Evolutionary conservation across 1,139 yeast species (phyloP), one percentile per base, ranked within the genome.

Genomic region (Arxiozyma bovina): DNA sequence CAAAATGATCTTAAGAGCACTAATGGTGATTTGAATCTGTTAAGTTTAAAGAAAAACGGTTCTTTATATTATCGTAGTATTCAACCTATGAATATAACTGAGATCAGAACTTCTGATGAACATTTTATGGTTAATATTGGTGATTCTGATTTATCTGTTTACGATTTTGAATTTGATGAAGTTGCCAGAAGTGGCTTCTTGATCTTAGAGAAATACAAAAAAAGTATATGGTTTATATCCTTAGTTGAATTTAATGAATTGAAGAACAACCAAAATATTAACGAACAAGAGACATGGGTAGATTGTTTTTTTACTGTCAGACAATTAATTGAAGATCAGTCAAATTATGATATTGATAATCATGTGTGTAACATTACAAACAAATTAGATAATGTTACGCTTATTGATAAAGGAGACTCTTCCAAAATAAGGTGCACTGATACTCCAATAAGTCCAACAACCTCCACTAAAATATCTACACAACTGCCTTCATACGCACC

Each of bases 101-200:
- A 34, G 12, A 34, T 3, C 17, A 34, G 12, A 8, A 7, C 9
- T 22, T 22, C 20, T 9, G 49, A 48, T 41, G 55, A 58, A 27
- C 45, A 53, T 17, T 50, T 43, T 12, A 61, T 68, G 55, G 64
- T 66, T 9, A 63, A 65, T 50, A 59, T 68, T n/a, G 61, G 77
- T 57, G 83, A 72, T 77, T 82, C 61, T 65, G 82, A 81, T 60
- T 81, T 85, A 57, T 86, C 87, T 68, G 81, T 85, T 83, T 85
- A 85, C 65, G 91, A 85, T 68, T 85, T 83, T 67, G 93, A 85
- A 63, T 85, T 85, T 67, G 78, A 79, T 59, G 85, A 80, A 49
- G 71, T 69, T 17, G 71, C 69, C n/a, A 72, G 71, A 43, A 78
- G 73, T 54, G 91, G 91, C 0, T 85, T 80, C 61, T 73, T 85